phyloP scores from a whole-genome alignment of 495 filamentous ascomycete species.

The Trichoderma parareesei region DNA sequence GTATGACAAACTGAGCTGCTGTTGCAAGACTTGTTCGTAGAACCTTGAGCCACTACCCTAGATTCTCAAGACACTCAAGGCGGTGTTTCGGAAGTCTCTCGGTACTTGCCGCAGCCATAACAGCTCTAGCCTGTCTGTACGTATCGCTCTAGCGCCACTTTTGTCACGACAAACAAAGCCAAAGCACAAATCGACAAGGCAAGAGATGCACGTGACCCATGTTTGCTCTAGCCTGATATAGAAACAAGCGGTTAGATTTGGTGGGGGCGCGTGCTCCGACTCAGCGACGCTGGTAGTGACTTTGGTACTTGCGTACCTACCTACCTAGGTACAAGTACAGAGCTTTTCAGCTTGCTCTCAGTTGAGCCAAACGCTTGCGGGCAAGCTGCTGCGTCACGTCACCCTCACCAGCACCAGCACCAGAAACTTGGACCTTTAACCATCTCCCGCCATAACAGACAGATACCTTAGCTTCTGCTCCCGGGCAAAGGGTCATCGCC shows the following conservation, averaged over 20 bases:
- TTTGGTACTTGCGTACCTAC: not conserved
- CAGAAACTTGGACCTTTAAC: too few species aligned
- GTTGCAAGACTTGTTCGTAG: too few species aligned
- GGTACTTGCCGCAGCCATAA: too few species aligned
- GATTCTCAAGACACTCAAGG: too few species aligned
- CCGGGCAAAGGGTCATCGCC: too few species aligned
- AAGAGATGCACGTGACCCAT: not conserved
- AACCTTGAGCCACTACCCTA: too few species aligned
- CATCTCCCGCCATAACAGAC: not conserved
- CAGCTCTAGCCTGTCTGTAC: too few species aligned
- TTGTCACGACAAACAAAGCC: too few species aligned
- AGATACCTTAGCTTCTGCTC: not conserved
- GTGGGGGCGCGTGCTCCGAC: not conserved
- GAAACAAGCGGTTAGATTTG: not conserved
- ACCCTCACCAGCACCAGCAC: not conserved
- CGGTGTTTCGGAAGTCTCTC: too few species aligned
- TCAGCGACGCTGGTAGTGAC: not conserved
- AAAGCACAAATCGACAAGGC: too few species aligned
- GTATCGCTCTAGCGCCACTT: too few species aligned
- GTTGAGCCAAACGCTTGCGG: not conserved
- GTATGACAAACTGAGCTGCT: too few species aligned
- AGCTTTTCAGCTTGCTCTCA: slow-evolving; percentile 1
- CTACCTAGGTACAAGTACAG: not conserved
- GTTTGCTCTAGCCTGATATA: not conserved
- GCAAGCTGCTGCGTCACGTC: slow-evolving; percentile 6